Percentiles rank a stretch among this genome's conserved stretches.
Evolutionary conservation across 2,329 filamentous ascomycete species (phyloP).

Genomic region (Colletotrichum shisoi): DNA sequence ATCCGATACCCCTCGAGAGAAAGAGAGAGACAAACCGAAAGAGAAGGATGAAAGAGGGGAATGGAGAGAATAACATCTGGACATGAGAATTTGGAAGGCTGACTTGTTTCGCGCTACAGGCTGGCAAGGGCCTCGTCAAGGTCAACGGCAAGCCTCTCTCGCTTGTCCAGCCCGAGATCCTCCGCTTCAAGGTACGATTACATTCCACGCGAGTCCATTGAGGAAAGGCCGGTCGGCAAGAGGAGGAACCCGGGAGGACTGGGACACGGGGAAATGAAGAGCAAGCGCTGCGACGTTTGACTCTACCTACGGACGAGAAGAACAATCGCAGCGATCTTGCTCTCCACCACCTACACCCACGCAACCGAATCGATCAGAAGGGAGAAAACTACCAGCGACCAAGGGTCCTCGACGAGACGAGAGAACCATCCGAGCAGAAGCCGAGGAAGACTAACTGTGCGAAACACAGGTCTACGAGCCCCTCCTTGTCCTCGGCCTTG

Average conservation of each 20-base stretch:
- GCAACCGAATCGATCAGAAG: neutral
- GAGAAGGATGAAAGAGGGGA: constrained; percentile 16
- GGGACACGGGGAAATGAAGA: neutral
- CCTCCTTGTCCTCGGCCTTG: constrained; percentile 92
- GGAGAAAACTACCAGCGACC: neutral
- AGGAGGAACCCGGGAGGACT: constrained; percentile 12
- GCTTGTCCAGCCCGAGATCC: constrained; percentile 93
- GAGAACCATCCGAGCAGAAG: neutral
- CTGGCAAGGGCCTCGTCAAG: constrained; percentile 82
- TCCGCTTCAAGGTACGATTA: constrained; percentile 88
- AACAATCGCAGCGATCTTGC: constrained; percentile 1
- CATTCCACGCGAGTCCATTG: constrained; percentile 17
- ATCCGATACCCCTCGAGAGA: constrained; percentile 5
- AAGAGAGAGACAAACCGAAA: constrained; percentile 7
- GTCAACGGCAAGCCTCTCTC: constrained; percentile 97
- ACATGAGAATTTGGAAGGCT: constrained; percentile 42
- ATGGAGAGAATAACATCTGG: constrained; percentile 10
- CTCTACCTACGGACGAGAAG: neutral
- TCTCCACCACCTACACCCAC: neutral
- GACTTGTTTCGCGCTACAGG: constrained; percentile 47
- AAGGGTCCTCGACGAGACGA: neutral
- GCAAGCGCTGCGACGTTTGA: constrained; percentile 17
- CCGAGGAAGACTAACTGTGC: constrained; percentile 21
- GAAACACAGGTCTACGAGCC: constrained; percentile 88
- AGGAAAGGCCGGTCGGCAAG: constrained; percentile 27